Evolutionary conservation across 1,139 yeast genomes (phyloP).

Genomic region (Debaryomyces sp.): DNA sequence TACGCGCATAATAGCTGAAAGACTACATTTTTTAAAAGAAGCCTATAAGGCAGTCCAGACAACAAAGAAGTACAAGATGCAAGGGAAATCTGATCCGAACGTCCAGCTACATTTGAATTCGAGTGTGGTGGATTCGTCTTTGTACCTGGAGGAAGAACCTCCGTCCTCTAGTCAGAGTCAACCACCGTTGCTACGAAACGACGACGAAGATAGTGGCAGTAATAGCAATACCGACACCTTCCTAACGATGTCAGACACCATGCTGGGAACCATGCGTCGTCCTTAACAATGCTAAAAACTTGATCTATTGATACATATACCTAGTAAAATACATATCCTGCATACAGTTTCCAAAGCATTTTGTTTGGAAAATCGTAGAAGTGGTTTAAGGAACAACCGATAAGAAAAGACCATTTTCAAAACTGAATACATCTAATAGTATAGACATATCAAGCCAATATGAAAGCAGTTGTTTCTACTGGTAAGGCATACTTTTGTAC

Average conservation of each 20-base stretch:
- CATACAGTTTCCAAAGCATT: not conserved
- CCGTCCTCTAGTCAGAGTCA: conserved; percentile 9
- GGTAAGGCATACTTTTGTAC: conserved; percentile 96
- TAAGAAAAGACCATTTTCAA: not conserved
- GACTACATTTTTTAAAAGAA: conserved; percentile 35
- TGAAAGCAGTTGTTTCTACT: conserved; percentile 48
- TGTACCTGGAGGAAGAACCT: conserved; percentile 16
- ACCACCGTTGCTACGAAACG: conserved; percentile 16
- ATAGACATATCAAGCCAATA: conserved; percentile 10
- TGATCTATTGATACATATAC: not conserved
- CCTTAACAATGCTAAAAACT: not conserved
- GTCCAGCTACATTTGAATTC: not conserved
- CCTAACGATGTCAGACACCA: not conserved
- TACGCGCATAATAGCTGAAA: conserved; percentile 24
- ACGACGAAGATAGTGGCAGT: conserved; percentile 21
- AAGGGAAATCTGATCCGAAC: conserved; percentile 2
- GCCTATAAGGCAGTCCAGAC: conserved; percentile 29
- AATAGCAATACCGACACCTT: conserved; percentile 12
- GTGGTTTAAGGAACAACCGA: not conserved
- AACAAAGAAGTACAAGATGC: conserved; percentile 22
- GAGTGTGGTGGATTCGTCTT: conserved; percentile 1
- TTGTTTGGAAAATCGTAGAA: conserved; percentile 4
- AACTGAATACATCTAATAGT: not conserved
- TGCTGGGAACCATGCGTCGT: not conserved
- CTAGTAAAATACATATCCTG: not conserved